Evolutionary conservation across 345 rosid genomes (phyloP).

Genomic region (Microcos paniculata): DNA sequence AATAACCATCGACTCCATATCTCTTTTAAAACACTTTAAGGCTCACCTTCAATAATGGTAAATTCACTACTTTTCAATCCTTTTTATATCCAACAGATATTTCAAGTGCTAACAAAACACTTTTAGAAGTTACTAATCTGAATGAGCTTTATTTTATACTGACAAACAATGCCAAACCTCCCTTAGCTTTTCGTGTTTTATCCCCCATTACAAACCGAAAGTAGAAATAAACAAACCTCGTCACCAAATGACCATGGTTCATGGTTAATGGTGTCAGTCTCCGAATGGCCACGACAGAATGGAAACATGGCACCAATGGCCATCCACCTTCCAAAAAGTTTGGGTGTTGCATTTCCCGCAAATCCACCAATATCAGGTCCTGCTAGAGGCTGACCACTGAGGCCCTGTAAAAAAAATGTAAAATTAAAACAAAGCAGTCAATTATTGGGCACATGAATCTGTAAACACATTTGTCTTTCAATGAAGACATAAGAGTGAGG

Average conservation of each 20-base stretch:
- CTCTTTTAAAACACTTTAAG: not conserved
- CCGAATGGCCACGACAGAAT: constrained; percentile 88
- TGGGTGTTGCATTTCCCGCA: constrained; percentile 85
- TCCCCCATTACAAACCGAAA: not conserved
- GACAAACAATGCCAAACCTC: not conserved
- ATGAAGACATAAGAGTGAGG: not conserved
- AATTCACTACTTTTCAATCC: not conserved
- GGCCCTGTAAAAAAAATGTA: constrained; percentile 53
- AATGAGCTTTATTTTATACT: not conserved
- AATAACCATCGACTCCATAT: not conserved
- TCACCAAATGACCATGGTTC: constrained; percentile 98
- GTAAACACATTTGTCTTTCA: not conserved
- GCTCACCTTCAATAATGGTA: not conserved
- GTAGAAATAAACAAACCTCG: constrained; percentile 54
- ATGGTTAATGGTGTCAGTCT: constrained; percentile 62
- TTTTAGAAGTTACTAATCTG: not conserved
- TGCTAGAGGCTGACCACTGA: constrained; percentile 91
- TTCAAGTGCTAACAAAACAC: not conserved
- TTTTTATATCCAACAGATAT: not conserved
- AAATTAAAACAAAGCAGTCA: not conserved
- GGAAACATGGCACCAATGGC: constrained; percentile 94
- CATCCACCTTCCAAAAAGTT: constrained; percentile 94
- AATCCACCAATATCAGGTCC: constrained; percentile 99
- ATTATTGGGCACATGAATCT: not conserved
- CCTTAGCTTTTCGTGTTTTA: not conserved